Evolutionary conservation across 225 moss, liverwort and hornwort species (phyloP).

Genomic region (Thuidium tamariscinum): DNA sequence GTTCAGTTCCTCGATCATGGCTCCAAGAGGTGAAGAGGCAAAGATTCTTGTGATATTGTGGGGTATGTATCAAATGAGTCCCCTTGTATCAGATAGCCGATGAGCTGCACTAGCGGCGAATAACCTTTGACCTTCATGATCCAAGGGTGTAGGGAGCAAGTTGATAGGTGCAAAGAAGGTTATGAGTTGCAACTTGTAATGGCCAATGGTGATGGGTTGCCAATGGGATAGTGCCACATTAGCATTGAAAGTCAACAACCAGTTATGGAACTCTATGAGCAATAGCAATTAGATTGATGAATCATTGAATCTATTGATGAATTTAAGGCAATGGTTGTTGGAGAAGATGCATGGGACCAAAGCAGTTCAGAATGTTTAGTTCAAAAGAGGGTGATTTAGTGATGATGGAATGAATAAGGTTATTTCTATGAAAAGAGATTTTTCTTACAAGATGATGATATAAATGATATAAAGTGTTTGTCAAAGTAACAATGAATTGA

Average conservation of each 20-base stretch:
- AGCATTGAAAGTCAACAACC: too few relatives aligned
- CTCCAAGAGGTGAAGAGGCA: too few relatives aligned
- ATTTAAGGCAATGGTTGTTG: background rate
- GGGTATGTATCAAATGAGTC: background rate
- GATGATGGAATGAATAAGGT: background rate
- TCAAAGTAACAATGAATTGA: background rate
- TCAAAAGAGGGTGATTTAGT: background rate
- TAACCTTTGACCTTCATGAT: too few relatives aligned
- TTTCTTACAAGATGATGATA: rapidly evolving
- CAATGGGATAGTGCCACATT: too few relatives aligned
- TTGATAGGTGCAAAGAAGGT: too few relatives aligned
- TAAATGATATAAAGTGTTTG: rapidly evolving
- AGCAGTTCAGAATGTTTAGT: background rate
- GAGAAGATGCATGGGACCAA: background rate
- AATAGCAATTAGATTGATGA: background rate
- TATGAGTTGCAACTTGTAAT: too few relatives aligned
- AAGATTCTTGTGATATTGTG: background rate
- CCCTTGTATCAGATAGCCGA: too few relatives aligned
- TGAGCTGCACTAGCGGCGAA: too few relatives aligned
- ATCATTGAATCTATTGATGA: background rate
- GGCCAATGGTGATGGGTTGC: too few relatives aligned
- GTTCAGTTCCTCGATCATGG: too few relatives aligned
- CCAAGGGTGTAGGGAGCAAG: too few relatives aligned
- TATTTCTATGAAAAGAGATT: background rate
- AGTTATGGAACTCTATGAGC: background rate